phyloP scores from a whole-genome alignment of 176 grass and related monocot genomes.

The barley (Hordeum vulgare) region DNA sequence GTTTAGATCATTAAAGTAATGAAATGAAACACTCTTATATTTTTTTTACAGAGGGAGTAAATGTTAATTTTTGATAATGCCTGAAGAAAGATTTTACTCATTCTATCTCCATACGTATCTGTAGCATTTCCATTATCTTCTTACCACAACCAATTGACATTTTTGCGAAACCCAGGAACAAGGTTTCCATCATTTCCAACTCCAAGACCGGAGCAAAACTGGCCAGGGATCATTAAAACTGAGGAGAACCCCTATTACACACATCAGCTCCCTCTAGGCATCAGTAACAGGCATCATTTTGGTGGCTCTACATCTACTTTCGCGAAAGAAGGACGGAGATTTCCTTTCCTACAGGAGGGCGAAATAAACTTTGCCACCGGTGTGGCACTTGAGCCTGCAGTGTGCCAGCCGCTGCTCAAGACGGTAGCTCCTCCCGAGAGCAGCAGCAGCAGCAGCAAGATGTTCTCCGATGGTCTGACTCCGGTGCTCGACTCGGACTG shows the following conservation, averaged over 20 bases:
- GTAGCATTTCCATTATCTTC: background rate
- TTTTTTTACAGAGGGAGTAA: too few relatives aligned
- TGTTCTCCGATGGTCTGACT: constrained; percentile 41
- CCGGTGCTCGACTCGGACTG: constrained; percentile 58
- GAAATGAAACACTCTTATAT: too few relatives aligned
- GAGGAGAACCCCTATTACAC: constrained; percentile 40
- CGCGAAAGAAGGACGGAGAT: constrained; percentile 39
- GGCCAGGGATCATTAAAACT: constrained; percentile 39
- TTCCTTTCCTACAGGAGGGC: constrained; percentile 57
- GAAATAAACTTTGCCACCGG: constrained; percentile 35
- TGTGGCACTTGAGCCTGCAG: constrained; percentile 20
- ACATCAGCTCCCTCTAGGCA: constrained; percentile 22
- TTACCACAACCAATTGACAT: background rate
- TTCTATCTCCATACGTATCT: background rate
- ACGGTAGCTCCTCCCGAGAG: constrained; percentile 23
- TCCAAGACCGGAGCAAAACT: constrained; percentile 38
- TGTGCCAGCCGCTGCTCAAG: constrained; percentile 41
- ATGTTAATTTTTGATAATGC: too few relatives aligned
- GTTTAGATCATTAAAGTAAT: too few relatives aligned
- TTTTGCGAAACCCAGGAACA: constrained; percentile 33
- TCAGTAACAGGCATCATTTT: constrained; percentile 35
- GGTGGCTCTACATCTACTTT: constrained; percentile 22
- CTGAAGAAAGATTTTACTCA: background rate
- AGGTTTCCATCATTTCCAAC: constrained; percentile 43
- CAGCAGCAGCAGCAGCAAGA: constrained; percentile 32